Conservation (phyloP, 169 alveolate genomes). For the Plasmodium yoelii region DNA sequence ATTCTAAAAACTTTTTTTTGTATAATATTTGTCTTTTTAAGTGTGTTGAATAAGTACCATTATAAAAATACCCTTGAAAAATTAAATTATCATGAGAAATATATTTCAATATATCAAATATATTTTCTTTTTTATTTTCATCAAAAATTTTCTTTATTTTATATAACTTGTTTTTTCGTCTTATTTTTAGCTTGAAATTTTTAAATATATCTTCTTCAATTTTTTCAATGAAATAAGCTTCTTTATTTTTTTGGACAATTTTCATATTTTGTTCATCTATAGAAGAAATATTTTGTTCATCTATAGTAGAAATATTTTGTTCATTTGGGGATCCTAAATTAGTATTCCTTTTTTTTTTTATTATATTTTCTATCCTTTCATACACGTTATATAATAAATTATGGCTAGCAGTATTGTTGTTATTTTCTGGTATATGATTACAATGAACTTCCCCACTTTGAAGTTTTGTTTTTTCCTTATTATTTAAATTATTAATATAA, state of each 20-base stretch:
- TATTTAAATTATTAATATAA: neutral
- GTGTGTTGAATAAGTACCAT: conserved; percentile 15
- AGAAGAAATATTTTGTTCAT: neutral
- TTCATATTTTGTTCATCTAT: neutral
- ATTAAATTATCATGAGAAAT: conserved; percentile 43
- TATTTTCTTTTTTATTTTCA: conserved; percentile 35
- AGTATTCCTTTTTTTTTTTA: neutral
- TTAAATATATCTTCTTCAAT: conserved; percentile 25
- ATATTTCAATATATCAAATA: conserved; percentile 35
- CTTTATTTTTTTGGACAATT: neutral
- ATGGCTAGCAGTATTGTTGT: neutral
- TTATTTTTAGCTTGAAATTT: conserved; percentile 24
- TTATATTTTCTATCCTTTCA: conserved; percentile 23
- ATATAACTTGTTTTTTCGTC: conserved; percentile 27
- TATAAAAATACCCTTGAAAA: conserved; percentile 48
- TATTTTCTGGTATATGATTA: neutral
- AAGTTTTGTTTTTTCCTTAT: neutral
- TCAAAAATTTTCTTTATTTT: conserved; percentile 35
- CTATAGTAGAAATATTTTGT: neutral
- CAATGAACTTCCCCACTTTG: neutral
- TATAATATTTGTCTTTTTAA: conserved; percentile 10
- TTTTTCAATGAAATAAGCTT: conserved; percentile 9
- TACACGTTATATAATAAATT: conserved; percentile 10
- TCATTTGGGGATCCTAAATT: neutral
- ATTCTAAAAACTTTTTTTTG: conserved; percentile 20